Evolutionary conservation across 495 filamentous ascomycete species (phyloP).

Genomic region (Cercophora newfieldiana): DNA sequence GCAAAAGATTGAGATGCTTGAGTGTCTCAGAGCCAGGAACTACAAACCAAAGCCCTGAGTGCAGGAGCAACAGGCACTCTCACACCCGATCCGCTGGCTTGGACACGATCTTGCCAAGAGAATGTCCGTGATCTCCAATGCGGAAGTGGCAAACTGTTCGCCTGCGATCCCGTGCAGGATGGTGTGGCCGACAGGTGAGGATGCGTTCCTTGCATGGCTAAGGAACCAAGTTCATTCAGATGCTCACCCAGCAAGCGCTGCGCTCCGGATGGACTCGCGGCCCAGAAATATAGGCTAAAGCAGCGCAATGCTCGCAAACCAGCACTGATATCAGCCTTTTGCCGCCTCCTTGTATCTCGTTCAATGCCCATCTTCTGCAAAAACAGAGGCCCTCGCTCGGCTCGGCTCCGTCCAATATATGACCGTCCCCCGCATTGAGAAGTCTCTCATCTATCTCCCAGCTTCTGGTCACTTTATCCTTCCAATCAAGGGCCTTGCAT

Average conservation of each 20-base stretch:
- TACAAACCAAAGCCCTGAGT: neutral
- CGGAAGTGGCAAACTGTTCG: neutral
- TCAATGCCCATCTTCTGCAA: constrained; percentile 26
- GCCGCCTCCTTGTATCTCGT: constrained; percentile 20
- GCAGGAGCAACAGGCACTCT: neutral
- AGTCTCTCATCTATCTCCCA: constrained; percentile 24
- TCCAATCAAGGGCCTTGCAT: constrained; percentile 29
- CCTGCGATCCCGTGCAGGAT: neutral
- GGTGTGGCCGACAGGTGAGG: neutral
- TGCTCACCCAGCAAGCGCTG: neutral
- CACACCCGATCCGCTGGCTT: neutral
- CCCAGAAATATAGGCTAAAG: constrained; percentile 23
- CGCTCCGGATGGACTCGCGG: constrained; percentile 9
- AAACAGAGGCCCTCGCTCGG: constrained; percentile 15
- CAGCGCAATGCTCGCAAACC: neutral
- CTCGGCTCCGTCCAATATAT: constrained; percentile 28
- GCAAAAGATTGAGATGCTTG: neutral
- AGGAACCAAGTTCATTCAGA: neutral
- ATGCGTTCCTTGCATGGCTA: neutral
- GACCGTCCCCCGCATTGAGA: constrained; percentile 17
- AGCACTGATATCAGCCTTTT: constrained; percentile 20
- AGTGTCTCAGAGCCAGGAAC: neutral
- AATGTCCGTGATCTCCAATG: neutral
- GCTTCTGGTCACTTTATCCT: constrained; percentile 27
- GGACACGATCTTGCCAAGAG: neutral